A percentile compares a stretch with the other conserved stretches of the same genome.
These are phyloP conservation scores for Sonneratia caseolaris DNA, from an alignment of 345 rosid genomes.

Conservation along the genomic window DNA sequence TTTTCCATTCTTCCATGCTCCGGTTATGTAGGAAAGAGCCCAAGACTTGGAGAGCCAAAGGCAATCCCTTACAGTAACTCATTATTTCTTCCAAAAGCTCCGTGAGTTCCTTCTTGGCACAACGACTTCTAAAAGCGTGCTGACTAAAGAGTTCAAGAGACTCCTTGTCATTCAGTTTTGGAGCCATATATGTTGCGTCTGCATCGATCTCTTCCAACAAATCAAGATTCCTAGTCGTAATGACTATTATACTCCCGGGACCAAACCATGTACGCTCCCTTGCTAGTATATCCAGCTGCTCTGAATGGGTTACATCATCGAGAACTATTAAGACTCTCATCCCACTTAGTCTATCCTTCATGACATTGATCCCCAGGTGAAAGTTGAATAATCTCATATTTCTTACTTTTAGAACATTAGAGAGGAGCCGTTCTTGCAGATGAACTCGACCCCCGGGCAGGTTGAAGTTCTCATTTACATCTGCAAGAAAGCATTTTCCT, in stretches of 20 bases:
- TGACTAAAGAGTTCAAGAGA: conserved; percentile 3
- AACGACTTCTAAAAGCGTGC: neutral
- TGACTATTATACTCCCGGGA: conserved; percentile 13
- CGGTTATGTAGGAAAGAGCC: neutral
- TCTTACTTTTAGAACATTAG: neutral
- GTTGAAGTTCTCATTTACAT: conserved; percentile 17
- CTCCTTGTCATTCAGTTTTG: neutral
- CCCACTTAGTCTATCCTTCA: neutral
- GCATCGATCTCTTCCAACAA: neutral
- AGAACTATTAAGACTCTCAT: conserved; percentile 12
- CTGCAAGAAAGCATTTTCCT: conserved; percentile 18
- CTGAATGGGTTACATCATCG: conserved; percentile 13
- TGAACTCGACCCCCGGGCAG: neutral
- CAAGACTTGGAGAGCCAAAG: neutral
- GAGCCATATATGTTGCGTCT: neutral
- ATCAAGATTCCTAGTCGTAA: conserved; percentile 8
- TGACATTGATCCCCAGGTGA: neutral
- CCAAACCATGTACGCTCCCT: conserved; percentile 11
- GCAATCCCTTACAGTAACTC: neutral
- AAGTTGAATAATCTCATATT: neutral
- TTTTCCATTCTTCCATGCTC: neutral
- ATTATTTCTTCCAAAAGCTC: neutral
- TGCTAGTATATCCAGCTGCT: neutral
- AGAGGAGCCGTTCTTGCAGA: conserved; percentile 1
- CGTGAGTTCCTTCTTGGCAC: neutral